phyloP scores from a whole-genome alignment of 192 early-diverging fungal genomes.

The Mortierella alpina region DNA sequence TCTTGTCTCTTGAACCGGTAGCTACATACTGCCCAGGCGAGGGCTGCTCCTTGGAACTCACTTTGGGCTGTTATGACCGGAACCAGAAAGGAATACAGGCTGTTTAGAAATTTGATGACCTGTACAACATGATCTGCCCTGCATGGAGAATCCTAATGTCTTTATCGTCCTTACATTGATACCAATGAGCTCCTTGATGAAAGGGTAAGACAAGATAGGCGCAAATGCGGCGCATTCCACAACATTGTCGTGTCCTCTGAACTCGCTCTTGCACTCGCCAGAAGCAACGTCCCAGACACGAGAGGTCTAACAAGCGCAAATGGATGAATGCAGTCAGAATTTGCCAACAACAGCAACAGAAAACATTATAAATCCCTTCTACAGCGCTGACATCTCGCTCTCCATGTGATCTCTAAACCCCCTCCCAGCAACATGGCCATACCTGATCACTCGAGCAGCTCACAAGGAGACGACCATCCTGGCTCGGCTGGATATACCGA shows the following conservation, averaged over 20 bases:
- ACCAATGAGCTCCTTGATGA: constrained; percentile 76
- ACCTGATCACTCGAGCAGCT: constrained; percentile 91
- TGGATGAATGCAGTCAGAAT: too few species aligned
- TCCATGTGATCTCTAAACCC: too few species aligned
- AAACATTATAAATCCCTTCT: too few species aligned
- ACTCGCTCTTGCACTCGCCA: constrained; percentile 81
- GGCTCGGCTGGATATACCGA: constrained; percentile 71
- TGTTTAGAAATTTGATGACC: not conserved
- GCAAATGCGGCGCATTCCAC: constrained; percentile 92
- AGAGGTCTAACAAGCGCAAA: constrained; percentile 66
- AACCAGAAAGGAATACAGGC: not conserved
- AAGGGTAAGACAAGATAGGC: constrained; percentile 73
- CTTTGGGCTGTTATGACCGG: constrained; percentile 45
- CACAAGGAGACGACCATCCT: constrained; percentile 79
- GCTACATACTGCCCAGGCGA: constrained; percentile 76
- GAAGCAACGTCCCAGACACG: constrained; percentile 80
- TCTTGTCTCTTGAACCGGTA: constrained; percentile 92
- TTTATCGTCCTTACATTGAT: constrained; percentile 55
- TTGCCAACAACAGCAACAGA: too few species aligned
- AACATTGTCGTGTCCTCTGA: constrained; percentile 95
- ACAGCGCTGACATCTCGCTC: too few species aligned
- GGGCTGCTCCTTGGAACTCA: constrained; percentile 54
- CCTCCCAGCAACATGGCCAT: not conserved
- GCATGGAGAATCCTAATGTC: constrained; percentile 75
- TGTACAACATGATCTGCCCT: constrained; percentile 12